Evolutionary conservation across 495 filamentous ascomycete species (phyloP).

Genomic region (Aspergillus affinis): DNA sequence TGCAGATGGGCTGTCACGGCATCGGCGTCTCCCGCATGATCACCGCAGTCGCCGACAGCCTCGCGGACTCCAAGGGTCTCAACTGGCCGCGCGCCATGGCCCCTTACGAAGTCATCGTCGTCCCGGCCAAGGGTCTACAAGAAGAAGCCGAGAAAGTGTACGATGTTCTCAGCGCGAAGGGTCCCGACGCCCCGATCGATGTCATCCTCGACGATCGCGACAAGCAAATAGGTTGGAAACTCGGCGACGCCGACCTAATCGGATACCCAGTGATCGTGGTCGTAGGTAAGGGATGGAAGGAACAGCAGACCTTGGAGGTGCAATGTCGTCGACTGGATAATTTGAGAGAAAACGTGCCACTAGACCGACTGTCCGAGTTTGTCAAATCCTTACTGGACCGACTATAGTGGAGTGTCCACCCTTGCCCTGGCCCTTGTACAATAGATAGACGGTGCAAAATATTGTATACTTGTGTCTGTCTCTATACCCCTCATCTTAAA

Average conservation of each 20-base stretch:
- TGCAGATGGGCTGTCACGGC: slow-evolving; percentile 96
- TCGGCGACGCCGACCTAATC: slow-evolving; percentile 83
- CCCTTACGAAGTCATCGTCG: slow-evolving; percentile 76
- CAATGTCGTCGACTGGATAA: slow-evolving; percentile 65
- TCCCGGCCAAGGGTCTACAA: slow-evolving; percentile 54
- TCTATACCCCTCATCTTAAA: background rate
- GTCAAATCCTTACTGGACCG: slow-evolving; percentile 42
- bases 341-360: slow-evolving; percentile 45
- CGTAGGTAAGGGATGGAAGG: slow-evolving; percentile 72
- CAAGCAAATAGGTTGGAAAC: slow-evolving; percentile 72
- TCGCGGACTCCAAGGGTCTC: slow-evolving; percentile 72
- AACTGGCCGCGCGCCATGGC: slow-evolving; percentile 88
- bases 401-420: slow-evolving; percentile 26
- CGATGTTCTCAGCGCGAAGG: slow-evolving; percentile 43
- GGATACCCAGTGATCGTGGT: slow-evolving; percentile 83
- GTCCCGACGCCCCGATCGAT: slow-evolving; percentile 42
- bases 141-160: slow-evolving; percentile 58
- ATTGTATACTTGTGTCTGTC: slow-evolving; percentile 9
- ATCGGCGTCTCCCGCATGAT: slow-evolving; percentile 93
- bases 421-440: background rate
- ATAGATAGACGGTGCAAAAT: slow-evolving; percentile 1
- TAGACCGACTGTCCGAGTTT: slow-evolving; percentile 36
- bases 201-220: slow-evolving; percentile 76
- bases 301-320: slow-evolving; percentile 64
- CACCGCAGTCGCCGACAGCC: slow-evolving; percentile 72